These are phyloP conservation scores for cucumber (Cucumis sativus) DNA, from an alignment of 306 rosid genomes.

Conservation along the genomic window Cucumber_9930_V3 NC_026659.2:10822001-10822500, in stretches of 20 bases:
- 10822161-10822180: not conserved
- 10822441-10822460: not conserved
- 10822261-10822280: not conserved
- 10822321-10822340: not conserved
- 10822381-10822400: not conserved
- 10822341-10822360: not conserved
- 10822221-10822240: not conserved
- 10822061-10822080: constrained; percentile 51
- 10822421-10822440: not conserved
- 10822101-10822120: constrained; percentile 60
- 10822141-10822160: not conserved
- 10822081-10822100: constrained; percentile 72
- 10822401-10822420: not conserved
- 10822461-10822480: not conserved
- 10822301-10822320: not conserved
- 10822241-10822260: not conserved
- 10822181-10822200: not conserved
- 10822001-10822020: not conserved
- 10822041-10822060: constrained; percentile 61
- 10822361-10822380: not conserved
- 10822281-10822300: not conserved
- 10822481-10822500: constrained; percentile 11
- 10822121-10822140: constrained; percentile 30
- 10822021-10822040: constrained; percentile 5
- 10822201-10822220: not conserved